Percentiles rank a stretch among this genome's conserved stretches.
phyloP scores from a whole-genome alignment of 202 grass and related monocot genomes.

The Brachypodium distachyon region DNA sequence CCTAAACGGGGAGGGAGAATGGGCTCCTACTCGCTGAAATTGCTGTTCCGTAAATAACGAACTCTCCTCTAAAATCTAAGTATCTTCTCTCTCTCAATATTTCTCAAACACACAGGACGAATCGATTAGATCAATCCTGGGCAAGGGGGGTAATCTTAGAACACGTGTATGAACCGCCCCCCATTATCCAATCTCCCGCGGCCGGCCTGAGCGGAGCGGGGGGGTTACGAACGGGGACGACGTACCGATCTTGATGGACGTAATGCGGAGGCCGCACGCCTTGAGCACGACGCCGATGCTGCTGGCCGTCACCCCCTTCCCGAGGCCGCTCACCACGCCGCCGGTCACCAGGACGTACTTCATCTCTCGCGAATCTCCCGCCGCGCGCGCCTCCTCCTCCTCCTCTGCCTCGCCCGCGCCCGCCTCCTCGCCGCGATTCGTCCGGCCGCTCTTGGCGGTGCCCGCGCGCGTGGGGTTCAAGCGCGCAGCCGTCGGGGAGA shows the following conservation, averaged over 20 bases:
- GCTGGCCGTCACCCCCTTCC: constrained; percentile 63
- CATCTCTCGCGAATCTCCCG: constrained; percentile 1
- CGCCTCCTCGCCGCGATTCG: background rate
- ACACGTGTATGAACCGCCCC: background rate
- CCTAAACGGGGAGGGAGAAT: background rate
- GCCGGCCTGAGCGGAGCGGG: background rate
- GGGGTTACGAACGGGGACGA: background rate
- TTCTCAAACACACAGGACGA: background rate
- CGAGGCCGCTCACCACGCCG: constrained; percentile 50
- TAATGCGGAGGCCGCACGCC: constrained; percentile 51
- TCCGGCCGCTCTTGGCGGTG: background rate
- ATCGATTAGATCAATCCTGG: background rate
- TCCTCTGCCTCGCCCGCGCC: background rate
- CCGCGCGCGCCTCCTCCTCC: background rate
- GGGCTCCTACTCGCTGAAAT: background rate
- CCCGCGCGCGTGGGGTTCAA: background rate
- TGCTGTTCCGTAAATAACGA: background rate
- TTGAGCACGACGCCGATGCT: constrained; percentile 59
- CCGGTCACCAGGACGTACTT: constrained; percentile 61
- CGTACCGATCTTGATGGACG: constrained; percentile 55
- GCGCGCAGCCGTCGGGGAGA: constrained; percentile 1
- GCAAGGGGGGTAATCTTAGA: background rate
- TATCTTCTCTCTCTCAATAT: background rate
- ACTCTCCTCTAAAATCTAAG: background rate
- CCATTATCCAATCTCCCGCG: background rate